phyloP scores from a whole-genome alignment of 345 rosid genomes.

The Conringia planisiliqua region DNA sequence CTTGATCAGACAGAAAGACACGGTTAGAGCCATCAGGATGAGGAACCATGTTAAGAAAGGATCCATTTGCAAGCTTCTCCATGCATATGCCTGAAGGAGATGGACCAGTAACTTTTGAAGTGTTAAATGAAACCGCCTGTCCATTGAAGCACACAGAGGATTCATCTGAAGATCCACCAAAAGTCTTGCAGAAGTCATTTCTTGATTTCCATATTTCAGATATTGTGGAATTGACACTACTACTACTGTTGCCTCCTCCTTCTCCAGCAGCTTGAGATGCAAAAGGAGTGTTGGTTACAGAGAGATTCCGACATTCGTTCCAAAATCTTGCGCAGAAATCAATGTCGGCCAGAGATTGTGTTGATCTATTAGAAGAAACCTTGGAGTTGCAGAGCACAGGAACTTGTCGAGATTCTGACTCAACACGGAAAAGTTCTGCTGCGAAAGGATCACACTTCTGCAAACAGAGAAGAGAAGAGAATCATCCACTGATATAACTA shows the following conservation, averaged over 20 bases:
- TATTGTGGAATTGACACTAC: slow-evolving; percentile 29
- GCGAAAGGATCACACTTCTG: slow-evolving; percentile 36
- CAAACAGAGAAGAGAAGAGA: not conserved
- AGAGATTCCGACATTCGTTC: slow-evolving; percentile 36
- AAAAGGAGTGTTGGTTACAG: slow-evolving; percentile 36
- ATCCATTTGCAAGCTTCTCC: slow-evolving; percentile 59
- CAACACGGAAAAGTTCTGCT: slow-evolving; percentile 31
- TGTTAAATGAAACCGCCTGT: slow-evolving; percentile 31
- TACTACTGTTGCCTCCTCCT: not conserved
- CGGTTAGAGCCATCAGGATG: slow-evolving; percentile 78
- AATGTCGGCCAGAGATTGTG: slow-evolving; percentile 8
- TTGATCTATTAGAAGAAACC: slow-evolving; percentile 14
- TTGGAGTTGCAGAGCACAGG: slow-evolving; percentile 35
- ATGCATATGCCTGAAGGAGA: slow-evolving; percentile 60
- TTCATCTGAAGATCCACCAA: slow-evolving; percentile 42
- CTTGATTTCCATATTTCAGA: slow-evolving; percentile 40
- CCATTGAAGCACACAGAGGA: slow-evolving; percentile 40
- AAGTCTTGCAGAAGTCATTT: slow-evolving; percentile 36
- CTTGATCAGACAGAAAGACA: slow-evolving; percentile 61
- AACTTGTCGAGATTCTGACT: slow-evolving; percentile 27
- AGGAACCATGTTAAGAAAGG: slow-evolving; percentile 73
- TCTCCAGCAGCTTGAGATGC: slow-evolving; percentile 22
- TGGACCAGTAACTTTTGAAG: slow-evolving; percentile 26
- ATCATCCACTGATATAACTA: not conserved
- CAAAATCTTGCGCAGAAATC: slow-evolving; percentile 36